Conservation (phyloP, 345 rosid species). For the Schrenkiella parvula region DNA sequence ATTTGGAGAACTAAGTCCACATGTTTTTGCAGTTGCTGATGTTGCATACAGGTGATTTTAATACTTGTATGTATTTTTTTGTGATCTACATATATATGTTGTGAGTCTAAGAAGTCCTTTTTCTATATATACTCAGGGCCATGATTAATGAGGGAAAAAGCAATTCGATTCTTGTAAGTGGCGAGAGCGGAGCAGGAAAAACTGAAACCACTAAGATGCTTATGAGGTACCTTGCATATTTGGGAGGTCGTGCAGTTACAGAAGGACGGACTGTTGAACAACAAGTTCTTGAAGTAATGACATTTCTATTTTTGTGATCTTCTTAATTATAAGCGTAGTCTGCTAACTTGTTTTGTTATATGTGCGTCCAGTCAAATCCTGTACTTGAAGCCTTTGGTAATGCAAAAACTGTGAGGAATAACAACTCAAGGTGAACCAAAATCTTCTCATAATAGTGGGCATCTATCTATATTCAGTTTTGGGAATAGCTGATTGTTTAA, state of each 20-base stretch:
- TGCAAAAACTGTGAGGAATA: background rate
- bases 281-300: slow-evolving; percentile 8
- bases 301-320: too few species aligned
- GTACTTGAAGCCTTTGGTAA: slow-evolving; percentile 6
- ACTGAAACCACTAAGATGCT: slow-evolving; percentile 16
- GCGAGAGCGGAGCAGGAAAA: slow-evolving; percentile 11
- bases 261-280: slow-evolving; percentile 6
- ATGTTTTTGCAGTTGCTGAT: background rate
- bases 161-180: slow-evolving; percentile 13
- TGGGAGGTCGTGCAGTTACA: background rate
- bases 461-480: too few species aligned
- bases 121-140: background rate
- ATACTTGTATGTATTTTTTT: background rate
- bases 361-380: slow-evolving; percentile 12
- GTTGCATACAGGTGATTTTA: background rate
- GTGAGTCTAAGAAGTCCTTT: too few species aligned
- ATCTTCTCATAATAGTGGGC: too few species aligned
- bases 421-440: background rate
- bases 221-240: background rate
- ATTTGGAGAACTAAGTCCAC: background rate
- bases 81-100: too few species aligned
- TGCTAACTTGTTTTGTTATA: background rate
- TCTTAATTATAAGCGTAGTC: too few species aligned
- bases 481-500: background rate
- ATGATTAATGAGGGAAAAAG: slow-evolving; percentile 7